phyloP scores from a whole-genome alignment of 345 rosid genomes.

The Psidium friedrichsthalianum region DNA sequence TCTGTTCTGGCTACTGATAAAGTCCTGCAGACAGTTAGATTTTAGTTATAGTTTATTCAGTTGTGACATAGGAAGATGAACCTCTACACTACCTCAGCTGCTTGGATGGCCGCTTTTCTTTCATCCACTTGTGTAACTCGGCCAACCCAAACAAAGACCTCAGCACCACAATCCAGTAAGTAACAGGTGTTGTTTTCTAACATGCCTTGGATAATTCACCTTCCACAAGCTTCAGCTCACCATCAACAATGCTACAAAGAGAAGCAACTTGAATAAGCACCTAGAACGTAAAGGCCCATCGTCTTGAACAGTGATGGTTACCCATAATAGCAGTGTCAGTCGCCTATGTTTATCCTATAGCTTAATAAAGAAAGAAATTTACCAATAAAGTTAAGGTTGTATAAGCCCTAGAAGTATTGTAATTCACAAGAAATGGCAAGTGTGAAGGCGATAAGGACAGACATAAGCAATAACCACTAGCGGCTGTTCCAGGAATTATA shows the following conservation, averaged over 20 bases:
- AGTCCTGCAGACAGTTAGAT: slow-evolving; percentile 41
- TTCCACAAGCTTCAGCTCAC: slow-evolving; percentile 48
- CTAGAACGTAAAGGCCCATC: neutral
- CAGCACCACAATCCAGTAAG: slow-evolving; percentile 78
- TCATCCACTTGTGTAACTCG: slow-evolving; percentile 93
- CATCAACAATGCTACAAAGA: slow-evolving; percentile 49
- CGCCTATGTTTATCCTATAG: neutral
- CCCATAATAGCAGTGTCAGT: neutral
- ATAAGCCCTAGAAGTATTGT: neutral
- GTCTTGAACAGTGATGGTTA: neutral
- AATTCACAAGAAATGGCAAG: neutral
- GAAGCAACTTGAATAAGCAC: slow-evolving; percentile 3
- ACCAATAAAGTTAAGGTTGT: neutral
- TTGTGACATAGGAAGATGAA: neutral
- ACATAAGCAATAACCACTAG: neutral
- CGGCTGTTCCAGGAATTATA: neutral
- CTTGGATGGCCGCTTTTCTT: slow-evolving; percentile 74
- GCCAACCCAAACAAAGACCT: slow-evolving; percentile 96
- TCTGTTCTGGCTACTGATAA: slow-evolving; percentile 60
- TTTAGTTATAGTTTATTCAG: slow-evolving; percentile 6
- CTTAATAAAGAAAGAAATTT: neutral
- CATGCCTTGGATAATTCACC: slow-evolving; percentile 68
- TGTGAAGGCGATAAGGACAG: neutral
- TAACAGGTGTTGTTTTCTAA: slow-evolving; percentile 78
- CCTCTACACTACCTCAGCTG: slow-evolving; percentile 55